Percentiles rank a stretch among this genome's conserved stretches.
These are phyloP conservation scores for Xylariomycetidae sp. DNA, from an alignment of 2,329 filamentous ascomycete genomes.

Conservation along the genomic window DNA sequence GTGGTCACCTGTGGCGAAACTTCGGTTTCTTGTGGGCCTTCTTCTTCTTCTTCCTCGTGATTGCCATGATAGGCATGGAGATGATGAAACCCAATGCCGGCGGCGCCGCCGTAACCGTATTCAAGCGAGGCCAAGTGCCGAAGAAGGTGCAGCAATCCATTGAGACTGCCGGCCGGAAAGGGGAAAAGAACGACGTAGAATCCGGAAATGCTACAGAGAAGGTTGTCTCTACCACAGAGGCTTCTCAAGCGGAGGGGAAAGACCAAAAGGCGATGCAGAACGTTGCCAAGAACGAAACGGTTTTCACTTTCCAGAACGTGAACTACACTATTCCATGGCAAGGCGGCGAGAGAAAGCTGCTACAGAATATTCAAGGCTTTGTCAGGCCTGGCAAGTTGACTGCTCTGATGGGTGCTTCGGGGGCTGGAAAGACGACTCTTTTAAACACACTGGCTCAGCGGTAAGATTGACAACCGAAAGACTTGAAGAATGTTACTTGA, in stretches of 20 bases:
- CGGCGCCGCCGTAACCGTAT: constrained; percentile 55
- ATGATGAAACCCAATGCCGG: constrained; percentile 57
- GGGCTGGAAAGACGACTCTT: constrained; percentile 9
- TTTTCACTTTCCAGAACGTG: constrained; percentile 50
- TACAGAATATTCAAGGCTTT: constrained; percentile 78
- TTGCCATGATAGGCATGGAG: constrained; percentile 24
- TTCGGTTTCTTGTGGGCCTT: constrained; percentile 12
- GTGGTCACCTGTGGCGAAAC: constrained; percentile 12
- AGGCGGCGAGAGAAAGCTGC: constrained; percentile 60
- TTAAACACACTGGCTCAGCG: constrained; percentile 8
- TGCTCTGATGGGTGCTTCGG: constrained; percentile 12
- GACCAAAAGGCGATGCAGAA: constrained; percentile 34
- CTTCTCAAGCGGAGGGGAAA: constrained; percentile 13
- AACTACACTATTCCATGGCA: constrained; percentile 52
- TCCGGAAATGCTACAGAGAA: constrained; percentile 41
- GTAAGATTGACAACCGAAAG: too few species aligned
- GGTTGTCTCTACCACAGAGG: constrained; percentile 12
- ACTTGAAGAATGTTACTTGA: too few species aligned
- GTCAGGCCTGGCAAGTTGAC: constrained; percentile 46
- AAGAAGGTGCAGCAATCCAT: constrained; percentile 53
- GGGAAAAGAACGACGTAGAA: constrained; percentile 47
- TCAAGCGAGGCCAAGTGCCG: constrained; percentile 60
- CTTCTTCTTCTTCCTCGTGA: constrained; percentile 12
- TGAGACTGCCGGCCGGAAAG: constrained; percentile 40
- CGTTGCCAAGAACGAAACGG: constrained; percentile 57